A percentile compares a stretch with the other conserved stretches of the same genome.
These are phyloP conservation scores for Shiraia sp. DNA, from an alignment of 2,329 filamentous ascomycete genomes.

Conservation along the genomic window DNA sequence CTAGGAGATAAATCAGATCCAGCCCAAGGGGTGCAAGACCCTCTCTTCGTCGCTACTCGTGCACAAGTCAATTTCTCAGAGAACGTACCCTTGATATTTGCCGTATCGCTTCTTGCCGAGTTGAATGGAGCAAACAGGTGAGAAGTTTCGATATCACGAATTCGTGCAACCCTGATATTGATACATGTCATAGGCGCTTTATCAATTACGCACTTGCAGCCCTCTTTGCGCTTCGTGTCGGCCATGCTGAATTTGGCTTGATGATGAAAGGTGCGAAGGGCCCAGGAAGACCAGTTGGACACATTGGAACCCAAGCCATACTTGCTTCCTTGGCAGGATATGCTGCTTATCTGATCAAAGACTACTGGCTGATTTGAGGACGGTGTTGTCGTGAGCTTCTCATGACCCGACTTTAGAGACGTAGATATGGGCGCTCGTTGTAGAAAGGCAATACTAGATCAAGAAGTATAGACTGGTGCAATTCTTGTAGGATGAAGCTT, in stretches of 20 bases:
- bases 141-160: not conserved
- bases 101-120: slow-evolving; percentile 47
- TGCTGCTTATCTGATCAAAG: slow-evolving; percentile 36
- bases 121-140: slow-evolving; percentile 50
- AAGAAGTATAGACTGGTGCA: not conserved
- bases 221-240: slow-evolving; percentile 45
- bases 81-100: slow-evolving; percentile 48
- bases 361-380: slow-evolving; percentile 28
- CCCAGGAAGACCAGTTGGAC: slow-evolving; percentile 30
- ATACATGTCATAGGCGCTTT: not conserved
- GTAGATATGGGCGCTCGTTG: not conserved
- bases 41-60: slow-evolving; percentile 43
- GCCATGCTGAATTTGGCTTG: slow-evolving; percentile 48
- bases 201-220: slow-evolving; percentile 45
- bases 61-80: slow-evolving; percentile 50
- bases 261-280: slow-evolving; percentile 25
- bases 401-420: not conserved
- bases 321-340: slow-evolving; percentile 35
- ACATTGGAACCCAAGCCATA: slow-evolving; percentile 36
- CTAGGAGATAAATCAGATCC: slow-evolving; percentile 30
- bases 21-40: slow-evolving; percentile 20
- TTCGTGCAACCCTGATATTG: not conserved
- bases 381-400: not conserved
- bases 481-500: too few relatives aligned
- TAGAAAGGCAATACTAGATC: too few relatives aligned